A percentile compares a stretch with the other conserved stretches of the same genome.
phyloP scores from a whole-genome alignment of 2,329 filamentous ascomycete species.

The Passalora sequoiae region DNA sequence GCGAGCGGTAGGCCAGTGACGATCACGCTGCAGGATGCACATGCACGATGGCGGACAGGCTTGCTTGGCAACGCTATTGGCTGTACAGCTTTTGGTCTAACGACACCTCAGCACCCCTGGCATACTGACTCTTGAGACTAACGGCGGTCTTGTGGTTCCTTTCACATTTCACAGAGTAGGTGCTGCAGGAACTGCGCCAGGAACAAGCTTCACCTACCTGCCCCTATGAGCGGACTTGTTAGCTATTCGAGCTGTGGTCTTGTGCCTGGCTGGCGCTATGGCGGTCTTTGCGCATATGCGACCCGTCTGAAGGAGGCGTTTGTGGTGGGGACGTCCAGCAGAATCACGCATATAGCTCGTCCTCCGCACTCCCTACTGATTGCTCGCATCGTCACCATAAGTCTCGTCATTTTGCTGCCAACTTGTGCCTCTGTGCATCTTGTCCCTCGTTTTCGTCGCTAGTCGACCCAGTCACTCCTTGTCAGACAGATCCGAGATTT shows the following conservation, averaged over 20 bases:
- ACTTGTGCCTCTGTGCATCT: constrained; percentile 11
- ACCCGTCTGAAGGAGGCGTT: not conserved
- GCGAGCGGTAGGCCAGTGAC: not conserved
- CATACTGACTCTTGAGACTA: not conserved
- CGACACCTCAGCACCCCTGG: not conserved
- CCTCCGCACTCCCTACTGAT: not conserved
- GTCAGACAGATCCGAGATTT: constrained; percentile 13
- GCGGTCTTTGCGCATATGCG: constrained; percentile 1
- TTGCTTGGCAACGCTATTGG: not conserved
- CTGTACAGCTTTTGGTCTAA: not conserved
- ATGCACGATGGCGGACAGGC: constrained; percentile 1
- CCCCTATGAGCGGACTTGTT: not conserved
- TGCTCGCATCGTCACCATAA: not conserved
- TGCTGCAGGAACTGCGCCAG: not conserved
- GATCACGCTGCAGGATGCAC: not conserved
- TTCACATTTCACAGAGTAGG: not conserved
- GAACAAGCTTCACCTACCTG: not conserved
- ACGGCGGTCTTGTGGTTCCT: not conserved
- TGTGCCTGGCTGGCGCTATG: not conserved
- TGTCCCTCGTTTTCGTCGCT: constrained; percentile 17
- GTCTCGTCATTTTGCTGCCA: constrained; percentile 4
- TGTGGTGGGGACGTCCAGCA: not conserved
- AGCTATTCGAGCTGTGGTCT: not conserved
- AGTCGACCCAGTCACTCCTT: constrained; percentile 21
- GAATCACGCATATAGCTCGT: not conserved